phyloP scores from a whole-genome alignment of 345 rosid species.

The Psidium guajava region DNA sequence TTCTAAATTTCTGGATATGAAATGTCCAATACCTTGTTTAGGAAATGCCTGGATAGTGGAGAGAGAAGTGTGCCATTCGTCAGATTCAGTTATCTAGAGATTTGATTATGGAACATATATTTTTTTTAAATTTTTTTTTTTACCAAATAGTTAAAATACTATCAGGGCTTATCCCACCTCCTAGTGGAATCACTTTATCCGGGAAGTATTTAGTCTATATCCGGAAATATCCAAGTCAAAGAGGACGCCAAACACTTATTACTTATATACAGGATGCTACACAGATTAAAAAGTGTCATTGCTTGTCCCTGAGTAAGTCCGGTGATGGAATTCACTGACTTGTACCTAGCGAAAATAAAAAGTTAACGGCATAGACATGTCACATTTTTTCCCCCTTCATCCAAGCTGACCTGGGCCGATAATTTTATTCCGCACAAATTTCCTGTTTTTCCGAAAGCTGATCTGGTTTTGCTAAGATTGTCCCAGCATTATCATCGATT shows the following conservation, averaged over 20 bases:
- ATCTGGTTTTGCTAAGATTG: no score
- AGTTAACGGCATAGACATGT: no score
- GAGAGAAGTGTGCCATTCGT: neutral
- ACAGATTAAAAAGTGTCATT: no score
- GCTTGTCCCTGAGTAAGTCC: no score
- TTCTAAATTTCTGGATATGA: neutral
- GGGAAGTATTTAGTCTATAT: neutral
- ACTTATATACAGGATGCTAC: neutral
- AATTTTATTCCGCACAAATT: no score
- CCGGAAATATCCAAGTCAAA: neutral
- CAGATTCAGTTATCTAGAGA: neutral
- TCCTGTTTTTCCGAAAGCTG: no score
- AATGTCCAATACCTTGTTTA: neutral
- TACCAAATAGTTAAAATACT: neutral
- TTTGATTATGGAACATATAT: neutral
- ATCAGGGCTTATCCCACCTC: neutral
- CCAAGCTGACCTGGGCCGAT: no score
- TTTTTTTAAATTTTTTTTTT: neutral
- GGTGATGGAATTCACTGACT: no score
- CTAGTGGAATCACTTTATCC: neutral
- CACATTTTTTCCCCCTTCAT: no score
- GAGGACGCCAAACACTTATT: neutral
- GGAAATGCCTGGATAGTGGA: neutral
- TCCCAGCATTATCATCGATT: no score
- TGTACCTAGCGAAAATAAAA: no score